phyloP scores from a whole-genome alignment of 768 basidiomycete species.

The Tylopilus cervinicoccineus region DNA sequence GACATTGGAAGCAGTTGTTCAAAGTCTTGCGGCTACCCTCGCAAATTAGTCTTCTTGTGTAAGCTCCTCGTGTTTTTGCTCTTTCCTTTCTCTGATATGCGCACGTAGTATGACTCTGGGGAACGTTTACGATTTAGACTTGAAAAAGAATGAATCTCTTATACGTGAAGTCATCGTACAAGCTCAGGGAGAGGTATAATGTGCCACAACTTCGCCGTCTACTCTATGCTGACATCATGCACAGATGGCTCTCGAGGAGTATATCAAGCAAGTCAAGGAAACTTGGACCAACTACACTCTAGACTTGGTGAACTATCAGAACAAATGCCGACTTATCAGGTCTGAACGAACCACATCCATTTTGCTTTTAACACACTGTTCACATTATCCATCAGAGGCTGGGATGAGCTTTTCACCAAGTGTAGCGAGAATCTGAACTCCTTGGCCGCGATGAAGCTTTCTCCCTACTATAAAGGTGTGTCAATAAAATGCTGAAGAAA shows the following conservation, averaged over 20 bases:
- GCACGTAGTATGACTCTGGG: constrained; percentile 83
- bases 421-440: constrained; percentile 98
- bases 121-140: constrained; percentile 93
- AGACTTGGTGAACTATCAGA: constrained; percentile 97
- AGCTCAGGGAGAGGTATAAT: constrained; percentile 87
- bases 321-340: constrained; percentile 94
- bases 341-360: constrained; percentile 25
- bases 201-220: constrained; percentile 5
- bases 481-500: background rate
- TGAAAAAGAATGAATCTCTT: constrained; percentile 85
- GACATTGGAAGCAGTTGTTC: constrained; percentile 98
- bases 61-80: constrained; percentile 26
- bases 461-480: constrained; percentile 95
- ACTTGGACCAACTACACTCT: constrained; percentile 95
- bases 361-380: background rate
- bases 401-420: constrained; percentile 96
- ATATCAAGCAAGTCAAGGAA: constrained; percentile 95
- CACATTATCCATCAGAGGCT: constrained; percentile 54
- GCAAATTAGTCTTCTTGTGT: constrained; percentile 75
- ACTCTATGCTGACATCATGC: constrained; percentile 17
- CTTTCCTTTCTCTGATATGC: constrained; percentile 2
- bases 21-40: constrained; percentile 76
- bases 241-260: constrained; percentile 93
- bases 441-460: constrained; percentile 93
- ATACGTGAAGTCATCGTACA: constrained; percentile 97